Evolutionary conservation across 352 stramenopile genomes (phyloP), one percentile per base, ranked within the genome.

Genomic region (Phytophthora crassamura): DNA sequence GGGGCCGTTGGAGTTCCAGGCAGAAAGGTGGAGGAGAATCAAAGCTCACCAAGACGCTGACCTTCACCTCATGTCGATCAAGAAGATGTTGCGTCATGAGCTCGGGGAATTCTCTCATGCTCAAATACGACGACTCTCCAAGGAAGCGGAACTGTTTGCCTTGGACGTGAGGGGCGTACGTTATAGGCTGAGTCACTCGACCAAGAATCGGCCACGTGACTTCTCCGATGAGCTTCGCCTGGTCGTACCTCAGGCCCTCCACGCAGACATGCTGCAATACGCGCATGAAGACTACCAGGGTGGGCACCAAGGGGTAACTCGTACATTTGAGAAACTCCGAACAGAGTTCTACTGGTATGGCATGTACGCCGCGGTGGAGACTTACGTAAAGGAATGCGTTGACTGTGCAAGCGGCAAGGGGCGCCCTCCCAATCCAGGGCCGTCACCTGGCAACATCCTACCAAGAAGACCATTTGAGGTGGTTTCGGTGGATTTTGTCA

Each of bases 401-500:
- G 22, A 28, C 22, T 28, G 22, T 28, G 2, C 22, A 28, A 28
- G 22, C 4, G 22, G 22, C 22, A 28, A 28, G 22, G 22, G 22
- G 22, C 22, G 22, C 2, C 22, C 22, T 28, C 22, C 22, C 2
- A 28, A 28, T 4, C 22, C 22, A 2, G 22, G 22, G 4, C 22
- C 22, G 22, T 28, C 22, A 4, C 50, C 50, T 10, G 36, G 50
- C 4, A 58, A 58, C 25, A 57, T 57, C 12, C 16, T 25, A n/a
- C 35, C 35, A 1, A 35, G 34, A 8, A 14, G 16, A 2, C 49
- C 49, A 5, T 57, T 57, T 22, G 34, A 57, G 25, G 35, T 57
- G 1, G 49, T 57, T 4, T 57, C 49, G 5, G 46, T 57, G 49
- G 48, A 43, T 15, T 55, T 45, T 12, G 33, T 55, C 7, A 55